Evolutionary conservation across 2,329 filamentous ascomycete species (phyloP).

Genomic region (Fusarium virguliforme): DNA sequence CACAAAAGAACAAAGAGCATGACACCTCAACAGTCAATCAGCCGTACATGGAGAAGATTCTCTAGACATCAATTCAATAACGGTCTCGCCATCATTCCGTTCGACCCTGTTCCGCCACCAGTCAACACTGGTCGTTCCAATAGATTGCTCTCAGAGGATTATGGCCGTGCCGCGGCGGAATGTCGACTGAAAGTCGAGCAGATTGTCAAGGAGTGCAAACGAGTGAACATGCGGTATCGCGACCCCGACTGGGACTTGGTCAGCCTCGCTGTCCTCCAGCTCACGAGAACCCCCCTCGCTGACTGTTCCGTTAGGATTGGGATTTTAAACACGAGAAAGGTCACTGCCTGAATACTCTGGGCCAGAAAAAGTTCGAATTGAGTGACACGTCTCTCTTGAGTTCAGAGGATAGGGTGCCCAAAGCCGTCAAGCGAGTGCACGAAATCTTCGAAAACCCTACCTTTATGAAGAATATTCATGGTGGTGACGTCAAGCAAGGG

Average conservation of each 20-base stretch:
- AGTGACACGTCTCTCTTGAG: conserved; percentile 62
- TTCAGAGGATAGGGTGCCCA: conserved; percentile 71
- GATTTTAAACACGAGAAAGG: conserved; percentile 77
- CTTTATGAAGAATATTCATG: conserved; percentile 77
- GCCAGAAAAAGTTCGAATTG: conserved; percentile 68
- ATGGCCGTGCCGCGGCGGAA: conserved; percentile 75
- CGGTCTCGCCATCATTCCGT: conserved; percentile 76
- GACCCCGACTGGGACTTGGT: conserved; percentile 75
- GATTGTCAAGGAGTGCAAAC: conserved; percentile 76
- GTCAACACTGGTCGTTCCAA: conserved; percentile 68
- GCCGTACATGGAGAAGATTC: conserved; percentile 77
- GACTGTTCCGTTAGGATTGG: conserved; percentile 67
- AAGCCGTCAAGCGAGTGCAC: conserved; percentile 81
- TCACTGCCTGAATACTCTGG: conserved; percentile 69
- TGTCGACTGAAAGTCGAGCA: conserved; percentile 75
- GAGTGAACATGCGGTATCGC: conserved; percentile 85
- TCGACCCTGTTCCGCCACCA: conserved; percentile 71
- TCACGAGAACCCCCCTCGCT: conserved; percentile 18
- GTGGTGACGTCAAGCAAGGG: conserved; percentile 84
- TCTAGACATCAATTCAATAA: conserved; percentile 74
- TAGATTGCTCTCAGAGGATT: conserved; percentile 72
- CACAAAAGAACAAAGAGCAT: conserved; percentile 68
- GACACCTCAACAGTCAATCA: conserved; percentile 76
- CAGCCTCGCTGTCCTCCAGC: conserved; percentile 46
- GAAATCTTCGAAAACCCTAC: conserved; percentile 83